Conservation (phyloP, 2,329 filamentous ascomycete genomes). For the Beauveria rudraprayagi region DNA sequence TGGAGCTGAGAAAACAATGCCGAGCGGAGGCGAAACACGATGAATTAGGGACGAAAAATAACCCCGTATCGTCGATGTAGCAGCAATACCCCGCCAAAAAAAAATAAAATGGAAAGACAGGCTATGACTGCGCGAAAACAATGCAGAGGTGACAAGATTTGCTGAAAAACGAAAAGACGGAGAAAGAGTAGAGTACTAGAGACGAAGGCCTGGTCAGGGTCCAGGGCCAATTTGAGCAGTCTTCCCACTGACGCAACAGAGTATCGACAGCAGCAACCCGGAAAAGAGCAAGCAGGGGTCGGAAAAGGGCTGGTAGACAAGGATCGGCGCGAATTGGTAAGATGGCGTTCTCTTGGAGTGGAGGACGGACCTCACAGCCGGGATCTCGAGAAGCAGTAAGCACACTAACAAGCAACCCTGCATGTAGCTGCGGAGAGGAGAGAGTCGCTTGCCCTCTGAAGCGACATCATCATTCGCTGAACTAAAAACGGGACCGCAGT, state of each 20-base stretch:
- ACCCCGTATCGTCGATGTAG: neutral
- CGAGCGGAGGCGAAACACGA: neutral
- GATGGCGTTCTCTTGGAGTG: neutral
- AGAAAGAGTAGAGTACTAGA: neutral
- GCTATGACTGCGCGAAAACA: neutral
- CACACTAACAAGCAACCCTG: neutral
- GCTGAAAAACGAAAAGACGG: neutral
- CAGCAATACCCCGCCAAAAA: neutral
- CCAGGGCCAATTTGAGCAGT: neutral
- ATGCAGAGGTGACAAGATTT: neutral
- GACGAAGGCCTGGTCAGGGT: neutral
- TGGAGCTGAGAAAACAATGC: neutral
- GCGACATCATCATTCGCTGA: no score
- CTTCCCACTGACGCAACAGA: neutral
- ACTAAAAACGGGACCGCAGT: no score
- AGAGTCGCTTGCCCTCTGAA: no score
- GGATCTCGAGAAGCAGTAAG: constrained; percentile 6
- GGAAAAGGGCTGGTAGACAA: neutral
- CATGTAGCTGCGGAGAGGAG: neutral
- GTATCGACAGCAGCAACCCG: neutral
- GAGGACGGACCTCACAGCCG: constrained; percentile 5
- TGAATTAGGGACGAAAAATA: neutral
- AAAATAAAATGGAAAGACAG: neutral
- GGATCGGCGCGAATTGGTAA: constrained; percentile 5
- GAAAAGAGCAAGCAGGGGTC: neutral